These are phyloP conservation scores for Ocimum tenuiflorum DNA, from an alignment of 257 asterid genomes.

Conservation along the genomic window DNA sequence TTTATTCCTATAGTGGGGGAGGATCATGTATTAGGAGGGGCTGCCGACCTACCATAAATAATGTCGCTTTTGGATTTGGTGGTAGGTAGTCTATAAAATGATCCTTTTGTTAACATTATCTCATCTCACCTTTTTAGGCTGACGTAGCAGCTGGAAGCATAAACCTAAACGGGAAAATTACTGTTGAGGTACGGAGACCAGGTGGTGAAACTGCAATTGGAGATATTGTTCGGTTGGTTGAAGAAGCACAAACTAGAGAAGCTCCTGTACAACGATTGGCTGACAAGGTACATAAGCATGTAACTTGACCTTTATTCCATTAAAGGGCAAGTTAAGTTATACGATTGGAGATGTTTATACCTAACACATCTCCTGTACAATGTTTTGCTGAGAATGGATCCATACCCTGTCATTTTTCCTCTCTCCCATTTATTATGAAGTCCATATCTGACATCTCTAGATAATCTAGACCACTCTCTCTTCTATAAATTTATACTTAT, in stretches of 20 bases:
- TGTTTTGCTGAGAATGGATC: constrained; percentile 89
- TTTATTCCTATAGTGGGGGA: background rate
- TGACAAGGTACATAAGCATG: constrained; percentile 62
- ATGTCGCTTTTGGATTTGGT: constrained; percentile 10
- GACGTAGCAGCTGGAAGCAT: constrained; percentile 96
- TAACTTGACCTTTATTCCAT: constrained; percentile 13
- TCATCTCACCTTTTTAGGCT: constrained; percentile 42
- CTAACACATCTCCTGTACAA: constrained; percentile 65
- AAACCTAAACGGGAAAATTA: constrained; percentile 83
- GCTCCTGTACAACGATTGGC: constrained; percentile 98
- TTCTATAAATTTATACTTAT: background rate
- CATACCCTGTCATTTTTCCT: constrained; percentile 10
- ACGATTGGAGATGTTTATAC: constrained; percentile 8
- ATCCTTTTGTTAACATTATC: constrained; percentile 20
- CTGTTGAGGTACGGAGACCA: constrained; percentile 86
- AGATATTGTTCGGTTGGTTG: constrained; percentile 95
- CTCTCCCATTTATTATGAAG: constrained; percentile 13
- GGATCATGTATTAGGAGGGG: background rate
- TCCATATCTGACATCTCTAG: background rate
- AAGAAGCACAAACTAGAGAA: constrained; percentile 96
- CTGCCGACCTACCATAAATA: background rate
- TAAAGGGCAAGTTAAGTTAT: too few relatives aligned
- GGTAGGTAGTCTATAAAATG: constrained; percentile 8
- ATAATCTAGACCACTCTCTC: background rate
- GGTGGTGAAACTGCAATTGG: constrained; percentile 97